phyloP scores from a whole-genome alignment of 2,329 filamentous ascomycete genomes.

The Talaromyces funiculosus region DNA sequence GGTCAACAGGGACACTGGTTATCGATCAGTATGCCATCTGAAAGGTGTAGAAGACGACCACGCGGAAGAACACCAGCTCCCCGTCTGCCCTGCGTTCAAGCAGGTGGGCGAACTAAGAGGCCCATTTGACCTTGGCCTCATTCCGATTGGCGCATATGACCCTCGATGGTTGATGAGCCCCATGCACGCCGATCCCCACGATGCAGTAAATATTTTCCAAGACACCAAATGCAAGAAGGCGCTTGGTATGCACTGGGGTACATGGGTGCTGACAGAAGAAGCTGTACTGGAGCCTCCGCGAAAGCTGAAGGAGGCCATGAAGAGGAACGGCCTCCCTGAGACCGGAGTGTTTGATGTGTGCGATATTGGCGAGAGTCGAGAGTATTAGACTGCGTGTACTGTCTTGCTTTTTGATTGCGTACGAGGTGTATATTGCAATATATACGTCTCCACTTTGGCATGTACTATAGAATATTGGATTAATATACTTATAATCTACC shows the following conservation, averaged over 20 bases:
- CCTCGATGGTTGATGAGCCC: slow-evolving; percentile 61
- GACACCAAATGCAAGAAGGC: slow-evolving; percentile 74
- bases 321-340: slow-evolving; percentile 60
- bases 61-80: slow-evolving; percentile 59
- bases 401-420: neutral
- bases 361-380: slow-evolving; percentile 75
- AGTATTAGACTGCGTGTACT: slow-evolving; percentile 51
- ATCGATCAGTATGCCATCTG: slow-evolving; percentile 66
- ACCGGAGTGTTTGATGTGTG: slow-evolving; percentile 74
- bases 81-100: slow-evolving; percentile 75
- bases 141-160: slow-evolving; percentile 87
- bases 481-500: neutral
- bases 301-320: slow-evolving; percentile 66
- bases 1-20: slow-evolving; percentile 71
- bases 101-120: slow-evolving; percentile 75
- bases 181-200: slow-evolving; percentile 81
- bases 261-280: slow-evolving; percentile 81
- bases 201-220: slow-evolving; percentile 81
- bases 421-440: neutral
- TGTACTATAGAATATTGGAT: neutral
- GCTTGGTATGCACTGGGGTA: slow-evolving; percentile 87
- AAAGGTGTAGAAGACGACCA: slow-evolving; percentile 65
- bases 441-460: neutral
- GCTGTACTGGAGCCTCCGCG: slow-evolving; percentile 76
- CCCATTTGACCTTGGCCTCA: slow-evolving; percentile 83